A percentile compares a stretch with the other conserved stretches of the same genome.
phyloP scores from a whole-genome alignment of 2,329 filamentous ascomycete genomes.

The Geosmithia flava region DNA sequence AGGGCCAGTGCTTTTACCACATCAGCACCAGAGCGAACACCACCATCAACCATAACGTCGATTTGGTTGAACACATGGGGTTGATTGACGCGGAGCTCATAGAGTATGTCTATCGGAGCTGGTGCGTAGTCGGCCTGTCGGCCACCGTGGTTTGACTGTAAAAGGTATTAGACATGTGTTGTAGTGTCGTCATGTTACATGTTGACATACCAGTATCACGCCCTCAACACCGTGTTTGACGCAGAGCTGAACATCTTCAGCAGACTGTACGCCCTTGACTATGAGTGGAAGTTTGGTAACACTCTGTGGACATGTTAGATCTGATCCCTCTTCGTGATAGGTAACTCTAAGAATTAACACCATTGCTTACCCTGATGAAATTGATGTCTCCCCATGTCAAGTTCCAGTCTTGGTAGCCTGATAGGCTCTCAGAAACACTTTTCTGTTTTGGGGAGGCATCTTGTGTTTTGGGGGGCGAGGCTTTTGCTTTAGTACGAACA shows the following conservation, averaged over 20 bases:
- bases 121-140: slow-evolving; percentile 26
- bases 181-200: not conserved
- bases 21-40: slow-evolving; percentile 28
- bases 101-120: slow-evolving; percentile 21
- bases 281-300: slow-evolving; percentile 10
- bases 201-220: not conserved
- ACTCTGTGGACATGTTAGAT: not conserved
- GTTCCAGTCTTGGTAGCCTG: not conserved
- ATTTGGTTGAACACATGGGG: slow-evolving; percentile 24
- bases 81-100: slow-evolving; percentile 23
- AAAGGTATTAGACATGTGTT: slow-evolving; percentile 17
- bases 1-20: slow-evolving; percentile 27
- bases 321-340: not conserved
- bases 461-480: not conserved
- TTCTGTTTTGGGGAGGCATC: not conserved
- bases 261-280: slow-evolving; percentile 15
- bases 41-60: slow-evolving; percentile 27
- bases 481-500: not conserved
- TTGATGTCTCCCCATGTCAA: not conserved
- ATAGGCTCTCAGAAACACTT: not conserved
- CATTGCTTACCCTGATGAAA: not conserved
- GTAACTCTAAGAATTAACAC: not conserved
- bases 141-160: slow-evolving; percentile 29
- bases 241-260: slow-evolving; percentile 14
- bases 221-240: slow-evolving; percentile 10